Evolutionary conservation across 306 rosid genomes (phyloP), one percentile per base, ranked within the genome.

Genomic region (Prinsepia uniflora): DNA sequence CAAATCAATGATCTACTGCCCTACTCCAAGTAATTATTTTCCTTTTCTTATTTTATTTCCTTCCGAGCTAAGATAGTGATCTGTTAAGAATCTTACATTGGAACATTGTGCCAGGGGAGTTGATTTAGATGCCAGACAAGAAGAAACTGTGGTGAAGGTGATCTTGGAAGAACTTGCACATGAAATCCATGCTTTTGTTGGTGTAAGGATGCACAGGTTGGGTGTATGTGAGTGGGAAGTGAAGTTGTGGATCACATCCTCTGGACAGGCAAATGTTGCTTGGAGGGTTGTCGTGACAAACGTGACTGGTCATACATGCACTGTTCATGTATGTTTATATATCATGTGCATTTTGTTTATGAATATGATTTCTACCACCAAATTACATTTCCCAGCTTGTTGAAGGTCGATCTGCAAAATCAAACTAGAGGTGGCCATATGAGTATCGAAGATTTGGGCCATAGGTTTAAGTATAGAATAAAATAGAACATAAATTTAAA

Each of bases 151-250:
- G 71, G 86, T 86, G 65, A 91, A 79, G 84, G 79, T 80, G 11
- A 76, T 87, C 76, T 86, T 94, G 81, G 83, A 85, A 76, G 91
- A 86, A 70, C 69, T 89, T 75, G 91, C 94, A 66, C 77, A 68
- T 71, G 91, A 87, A 75, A 89, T 90, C 71, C 97, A 94, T 72
- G 82, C 89, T 30, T 86, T 81, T 71, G 85, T 90, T 65, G 99
- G 99, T 52, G 97, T 91, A 46, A 91, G 95, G 86, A 94, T 94
- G 99, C 96, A 94, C 72, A 89, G 89, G 80, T 87, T 94, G 80
- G 96, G 96, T 20, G 96, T 94, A 60, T 85, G 86, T 78, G 95
- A 84, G 68, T 94, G 97, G 99, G 99, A 94, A 91, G 90, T 91
- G 81, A 94, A 94, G 86, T 88, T 94, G 70, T 91, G 95, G 96